A percentile compares a stretch with the other conserved stretches of the same genome.
Conservation (phyloP, 768 basidiomycete species). For the Trametes cingulata region DNA sequence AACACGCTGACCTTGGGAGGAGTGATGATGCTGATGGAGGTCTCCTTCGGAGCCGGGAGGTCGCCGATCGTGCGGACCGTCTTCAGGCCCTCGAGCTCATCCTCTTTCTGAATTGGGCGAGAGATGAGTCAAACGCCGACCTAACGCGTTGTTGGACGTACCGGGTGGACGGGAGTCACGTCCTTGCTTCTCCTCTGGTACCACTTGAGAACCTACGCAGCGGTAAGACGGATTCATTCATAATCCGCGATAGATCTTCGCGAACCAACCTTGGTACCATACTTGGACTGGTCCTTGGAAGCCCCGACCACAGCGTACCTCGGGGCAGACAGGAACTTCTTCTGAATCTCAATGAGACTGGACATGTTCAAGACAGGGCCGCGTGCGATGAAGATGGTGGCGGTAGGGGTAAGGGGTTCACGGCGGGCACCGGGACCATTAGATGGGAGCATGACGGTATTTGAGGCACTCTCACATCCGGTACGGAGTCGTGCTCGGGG, state of each 20-base stretch:
- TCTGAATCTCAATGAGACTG: constrained; percentile 45
- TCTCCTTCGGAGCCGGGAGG: constrained; percentile 60
- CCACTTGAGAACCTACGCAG: constrained; percentile 71
- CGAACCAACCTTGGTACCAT: constrained; percentile 64
- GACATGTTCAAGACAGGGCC: constrained; percentile 15
- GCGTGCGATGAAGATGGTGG: background rate
- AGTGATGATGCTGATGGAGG: constrained; percentile 79
- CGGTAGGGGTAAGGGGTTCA: constrained; percentile 1
- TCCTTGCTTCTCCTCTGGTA: constrained; percentile 58
- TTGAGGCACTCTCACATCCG: constrained; percentile 21
- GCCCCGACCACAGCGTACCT: constrained; percentile 81
- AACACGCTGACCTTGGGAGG: constrained; percentile 56
- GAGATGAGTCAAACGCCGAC: background rate
- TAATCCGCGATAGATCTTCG: background rate
- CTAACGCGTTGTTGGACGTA: constrained; percentile 36
- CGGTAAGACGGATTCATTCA: background rate
- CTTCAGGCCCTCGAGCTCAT: constrained; percentile 63
- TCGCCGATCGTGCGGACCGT: constrained; percentile 57
- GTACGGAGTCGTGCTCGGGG: constrained; percentile 7
- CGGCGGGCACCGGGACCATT: background rate
- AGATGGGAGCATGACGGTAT: constrained; percentile 8
- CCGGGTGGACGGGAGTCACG: constrained; percentile 77
- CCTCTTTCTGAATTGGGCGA: constrained; percentile 54
- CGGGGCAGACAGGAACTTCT: constrained; percentile 59
- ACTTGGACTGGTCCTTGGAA: constrained; percentile 77